Base-by-base conservation (phyloP, 306 rosid species). In the Neltuma alba region DNA sequence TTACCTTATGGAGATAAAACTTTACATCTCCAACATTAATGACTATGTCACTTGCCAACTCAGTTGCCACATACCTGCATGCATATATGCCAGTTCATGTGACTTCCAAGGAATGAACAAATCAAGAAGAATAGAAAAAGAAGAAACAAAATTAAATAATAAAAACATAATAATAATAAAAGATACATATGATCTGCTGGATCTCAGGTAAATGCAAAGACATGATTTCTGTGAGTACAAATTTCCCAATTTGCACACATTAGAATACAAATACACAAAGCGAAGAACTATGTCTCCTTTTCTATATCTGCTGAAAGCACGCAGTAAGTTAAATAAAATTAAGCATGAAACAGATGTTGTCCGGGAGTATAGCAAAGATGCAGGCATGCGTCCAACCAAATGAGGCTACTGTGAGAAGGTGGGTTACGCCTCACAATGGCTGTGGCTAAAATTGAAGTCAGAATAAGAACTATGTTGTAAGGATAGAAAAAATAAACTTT, bases 1-100 rank as follows among this genome's bases (percentile, higher is more conserved):
- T 83, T 88, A 94, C 98, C 98, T 94, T 94, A n/a, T 92, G 98
- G 62, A 94, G 88, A 86, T 87, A 89, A 85, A 94, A 94, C 78
- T 88, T 92, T 47, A 89, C 91, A 38, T 89, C 89, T 66, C 97
- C 92, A 52, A 92, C 89, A 63, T 88, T 91, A 72, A 92, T 79
- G 60, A 57, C 90, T 31, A 92, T 70, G 80, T 94, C 98, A 14
- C 97, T 82, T 71, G 92, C 91, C 81, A 94, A 79, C 82, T 92
- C 98, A 28, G 90, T 89, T 48, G 90, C 89, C 72, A 92, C 92
- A 33, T 89, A 94, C 85, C 97, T 94, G 86, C 41, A 86, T 52
- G 60, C 55, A 61, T 63, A 85, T 47, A 83, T 72, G 75, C 27
- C 33, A 58, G 64, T 62, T 52, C 41, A 40, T 55, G 74, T 77